Base-by-base conservation (phyloP, 2,329 filamentous ascomycete species). In the Clonostachys chloroleuca region DNA sequence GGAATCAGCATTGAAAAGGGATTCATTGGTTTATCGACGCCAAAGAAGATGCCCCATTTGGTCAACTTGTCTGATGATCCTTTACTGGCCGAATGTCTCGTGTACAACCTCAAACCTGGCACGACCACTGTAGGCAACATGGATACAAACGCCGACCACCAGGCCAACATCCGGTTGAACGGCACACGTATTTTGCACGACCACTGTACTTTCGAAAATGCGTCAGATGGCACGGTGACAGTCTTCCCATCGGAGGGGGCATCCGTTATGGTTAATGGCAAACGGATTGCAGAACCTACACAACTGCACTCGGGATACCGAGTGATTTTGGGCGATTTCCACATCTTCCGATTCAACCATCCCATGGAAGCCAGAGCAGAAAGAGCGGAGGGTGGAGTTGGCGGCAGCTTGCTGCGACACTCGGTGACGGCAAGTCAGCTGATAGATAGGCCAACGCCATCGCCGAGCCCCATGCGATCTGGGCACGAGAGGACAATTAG, bases 1-100 rank as follows among this genome's bases (percentile, higher is more conserved):
- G 94, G 94, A 54, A 97, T 99, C 68, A 97, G 92, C 66, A 99
- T 99, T 55, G 94, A 99, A 63, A 99, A 99, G 66, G 94, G 94
- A 7, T 96, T 96, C 60, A 86, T 99, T 51, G 94, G 94, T 13
- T 74, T 99, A 51, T 92, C 90, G 50, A 97, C 92, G 17, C 94
- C 94, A 1, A 99, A 99, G 73, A 96, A 96, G 70, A 99, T 97
- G 89, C 94, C 94, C 9, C 94, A 99, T 82, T 72, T 99, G 68
- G 94, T 99, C 68, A 99, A 99, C 64, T 71, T 99, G 56, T 96
- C 92, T n/a, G 89, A 94, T 62, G 89, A 94, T 61, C 94, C 94
- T 9, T 75, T 99, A 34, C 78, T 99, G 41, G 92, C 92, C 6
- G 94, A 99, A 70, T 99, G 94, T 68, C 74, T 99, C 49, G 90